Evolutionary conservation across 768 basidiomycete species (phyloP).

Genomic region (Lentinula guzmanii): DNA sequence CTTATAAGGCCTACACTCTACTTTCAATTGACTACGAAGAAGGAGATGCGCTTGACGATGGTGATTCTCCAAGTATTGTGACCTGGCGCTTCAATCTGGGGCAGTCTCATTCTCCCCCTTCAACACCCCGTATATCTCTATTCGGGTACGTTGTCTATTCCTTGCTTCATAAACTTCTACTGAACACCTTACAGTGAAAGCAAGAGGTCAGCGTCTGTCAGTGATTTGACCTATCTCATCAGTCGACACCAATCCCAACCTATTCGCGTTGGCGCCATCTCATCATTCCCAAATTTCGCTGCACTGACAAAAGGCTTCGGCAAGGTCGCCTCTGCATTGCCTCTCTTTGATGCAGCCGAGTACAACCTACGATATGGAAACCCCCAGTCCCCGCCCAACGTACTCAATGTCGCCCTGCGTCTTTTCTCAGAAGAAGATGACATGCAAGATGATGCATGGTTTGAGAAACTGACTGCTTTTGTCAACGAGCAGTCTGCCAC

Average conservation of each 20-base stretch:
- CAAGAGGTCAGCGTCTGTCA: slow-evolving; percentile 86
- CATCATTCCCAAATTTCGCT: slow-evolving; percentile 76
- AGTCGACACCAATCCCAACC: slow-evolving; percentile 83
- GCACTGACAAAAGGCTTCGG: slow-evolving; percentile 70
- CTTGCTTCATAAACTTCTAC: neutral
- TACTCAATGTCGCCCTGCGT: slow-evolving; percentile 90
- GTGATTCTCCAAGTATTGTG: slow-evolving; percentile 72
- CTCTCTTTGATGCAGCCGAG: slow-evolving; percentile 65
- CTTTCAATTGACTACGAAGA: slow-evolving; percentile 94
- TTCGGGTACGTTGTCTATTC: slow-evolving; percentile 30
- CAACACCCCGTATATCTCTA: slow-evolving; percentile 62
- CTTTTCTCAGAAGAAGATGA: slow-evolving; percentile 81
- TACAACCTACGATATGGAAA: slow-evolving; percentile 71
- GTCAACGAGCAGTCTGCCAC: slow-evolving; percentile 62
- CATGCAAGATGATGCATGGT: slow-evolving; percentile 71
- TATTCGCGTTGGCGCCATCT: slow-evolving; percentile 83
- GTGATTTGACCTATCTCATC: slow-evolving; percentile 92
- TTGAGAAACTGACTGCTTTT: slow-evolving; percentile 62
- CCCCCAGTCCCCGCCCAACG: slow-evolving; percentile 77
- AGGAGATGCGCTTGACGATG: slow-evolving; percentile 79
- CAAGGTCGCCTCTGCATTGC: slow-evolving; percentile 67
- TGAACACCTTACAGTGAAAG: slow-evolving; percentile 37
- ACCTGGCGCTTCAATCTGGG: slow-evolving; percentile 97
- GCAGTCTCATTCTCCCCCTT: slow-evolving; percentile 78
- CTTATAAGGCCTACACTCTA: slow-evolving; percentile 90